Conservation (phyloP, 2,329 filamentous ascomycete species). For the Nectriaceae sp. region DNA sequence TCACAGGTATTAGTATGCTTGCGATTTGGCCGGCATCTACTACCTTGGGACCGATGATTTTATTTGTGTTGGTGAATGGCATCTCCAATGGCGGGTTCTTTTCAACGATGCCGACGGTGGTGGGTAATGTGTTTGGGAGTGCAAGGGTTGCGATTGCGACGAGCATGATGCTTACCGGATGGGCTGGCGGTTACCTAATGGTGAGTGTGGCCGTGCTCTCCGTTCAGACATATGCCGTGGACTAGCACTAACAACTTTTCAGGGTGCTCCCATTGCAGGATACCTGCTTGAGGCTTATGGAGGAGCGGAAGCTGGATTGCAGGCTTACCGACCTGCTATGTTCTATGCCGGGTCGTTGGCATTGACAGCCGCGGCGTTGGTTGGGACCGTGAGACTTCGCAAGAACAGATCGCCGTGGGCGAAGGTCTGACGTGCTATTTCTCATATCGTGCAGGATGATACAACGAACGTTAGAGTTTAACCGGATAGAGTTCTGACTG, state of each 20-base stretch:
- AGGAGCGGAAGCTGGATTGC: slow-evolving; percentile 47
- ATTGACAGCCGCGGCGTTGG: slow-evolving; percentile 44
- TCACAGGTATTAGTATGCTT: slow-evolving; percentile 60
- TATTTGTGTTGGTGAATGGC: slow-evolving; percentile 63
- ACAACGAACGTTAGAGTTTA: too few species aligned
- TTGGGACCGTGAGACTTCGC: slow-evolving; percentile 45
- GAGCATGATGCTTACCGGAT: slow-evolving; percentile 63
- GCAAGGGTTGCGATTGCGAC: slow-evolving; percentile 57
- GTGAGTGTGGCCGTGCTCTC: too few species aligned
- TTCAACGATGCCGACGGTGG: slow-evolving; percentile 63
- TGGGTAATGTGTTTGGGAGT: slow-evolving; percentile 60
- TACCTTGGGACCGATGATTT: slow-evolving; percentile 52
- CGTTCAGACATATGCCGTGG: slow-evolving; percentile 18
- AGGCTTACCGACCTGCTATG: slow-evolving; percentile 61
- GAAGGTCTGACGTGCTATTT: too few species aligned
- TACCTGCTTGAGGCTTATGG: slow-evolving; percentile 59
- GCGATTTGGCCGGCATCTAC: slow-evolving; percentile 62
- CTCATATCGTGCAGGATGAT: too few species aligned
- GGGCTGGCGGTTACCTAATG: slow-evolving; percentile 62
- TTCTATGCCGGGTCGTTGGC: slow-evolving; percentile 61
- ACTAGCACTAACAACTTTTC: background rate
- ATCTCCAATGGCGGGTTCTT: slow-evolving; percentile 65
- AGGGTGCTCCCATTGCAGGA: slow-evolving; percentile 61
- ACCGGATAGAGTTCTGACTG: too few species aligned
- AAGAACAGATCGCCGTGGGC: too few species aligned